Base-by-base conservation (phyloP, 345 rosid genomes). In the Litchi chinensis region DNA sequence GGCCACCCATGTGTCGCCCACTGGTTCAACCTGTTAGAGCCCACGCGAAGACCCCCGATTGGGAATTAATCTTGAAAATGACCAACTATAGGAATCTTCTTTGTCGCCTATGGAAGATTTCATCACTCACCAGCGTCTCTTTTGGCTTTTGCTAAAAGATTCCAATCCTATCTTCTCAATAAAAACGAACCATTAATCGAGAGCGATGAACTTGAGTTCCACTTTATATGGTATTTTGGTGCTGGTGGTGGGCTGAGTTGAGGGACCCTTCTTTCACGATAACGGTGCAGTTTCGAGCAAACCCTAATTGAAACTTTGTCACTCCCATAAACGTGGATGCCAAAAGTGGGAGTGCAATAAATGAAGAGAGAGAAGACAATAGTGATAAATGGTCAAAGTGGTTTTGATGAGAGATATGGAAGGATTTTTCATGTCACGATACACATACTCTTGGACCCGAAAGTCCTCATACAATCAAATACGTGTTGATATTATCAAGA, bases 61-160 rank as follows among this genome's bases (percentile, higher is more conserved):
- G 72, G 75, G 80, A 50, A 70, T n/a, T n/a, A n/a, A n/a, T 77
- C 82, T 79, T 68, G 88, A 88, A 74, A 86, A 80, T 44, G 85
- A 83, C 84, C 89, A 77, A 68, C 89, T 72, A 59, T 21, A 68
- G 85, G 90, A 87, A 90, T 90, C 89, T 83, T 83, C 76, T 80
- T 76, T 79, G 81, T 74, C 80, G 5, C 11, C 79, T 70, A 72
- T 76, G 56, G 28, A 64, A 57, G 50, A 69, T 77, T 71, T 66
- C 41, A 7, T 28, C 22, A 8, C 2, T 28, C 22, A 8, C 2
- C 40, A 76, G 65, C 7, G 63, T 39, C 54, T 70, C 82, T 76
- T 76, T 71, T 22, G 63, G 63, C 65, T 65, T 76, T 76, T 74
- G 66, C 40, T 70, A 10, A 71, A 79, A 81, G 81, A 83, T 81